Percentiles rank a stretch among this genome's conserved stretches.
These are phyloP conservation scores for Sordariomycetes sp. DNA, from an alignment of 2,329 filamentous ascomycete species.

Conservation along the genomic window DNA sequence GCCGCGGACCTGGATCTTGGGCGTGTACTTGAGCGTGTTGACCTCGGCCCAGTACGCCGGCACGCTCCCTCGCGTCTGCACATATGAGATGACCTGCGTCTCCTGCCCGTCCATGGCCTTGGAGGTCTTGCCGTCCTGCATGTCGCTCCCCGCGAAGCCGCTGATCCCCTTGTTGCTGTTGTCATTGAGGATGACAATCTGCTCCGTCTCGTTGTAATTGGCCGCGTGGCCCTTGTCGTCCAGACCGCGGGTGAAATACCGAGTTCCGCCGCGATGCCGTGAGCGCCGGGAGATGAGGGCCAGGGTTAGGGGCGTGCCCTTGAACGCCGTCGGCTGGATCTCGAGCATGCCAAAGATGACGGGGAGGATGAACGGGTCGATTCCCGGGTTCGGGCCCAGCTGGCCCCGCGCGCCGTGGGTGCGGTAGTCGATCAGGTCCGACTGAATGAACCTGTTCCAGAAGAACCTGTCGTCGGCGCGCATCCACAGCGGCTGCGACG, in stretches of 20 bases:
- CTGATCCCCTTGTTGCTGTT: constrained; percentile 54
- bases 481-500: constrained; percentile 71
- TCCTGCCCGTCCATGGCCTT: constrained; percentile 52
- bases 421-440: constrained; percentile 85
- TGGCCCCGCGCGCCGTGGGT: constrained; percentile 50
- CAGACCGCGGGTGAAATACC: constrained; percentile 90
- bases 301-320: constrained; percentile 74
- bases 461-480: constrained; percentile 95
- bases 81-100: constrained; percentile 83
- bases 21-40: constrained; percentile 85
- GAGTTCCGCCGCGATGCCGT: constrained; percentile 76
- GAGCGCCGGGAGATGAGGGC: constrained; percentile 83
- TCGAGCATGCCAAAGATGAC: constrained; percentile 95
- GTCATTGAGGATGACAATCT: constrained; percentile 84
- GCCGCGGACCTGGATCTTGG: constrained; percentile 77
- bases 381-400: constrained; percentile 59
- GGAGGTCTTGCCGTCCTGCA: constrained; percentile 58
- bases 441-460: constrained; percentile 92
- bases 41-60: constrained; percentile 95
- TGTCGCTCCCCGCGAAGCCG: constrained; percentile 68
- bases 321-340: constrained; percentile 78
- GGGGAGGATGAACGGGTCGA: constrained; percentile 87
- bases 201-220: constrained; percentile 98
- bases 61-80: constrained; percentile 93
- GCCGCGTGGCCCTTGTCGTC: constrained; percentile 93